Conservation (phyloP, 2,329 filamentous ascomycete species). For the Aspergillus viridinutans region DNA sequence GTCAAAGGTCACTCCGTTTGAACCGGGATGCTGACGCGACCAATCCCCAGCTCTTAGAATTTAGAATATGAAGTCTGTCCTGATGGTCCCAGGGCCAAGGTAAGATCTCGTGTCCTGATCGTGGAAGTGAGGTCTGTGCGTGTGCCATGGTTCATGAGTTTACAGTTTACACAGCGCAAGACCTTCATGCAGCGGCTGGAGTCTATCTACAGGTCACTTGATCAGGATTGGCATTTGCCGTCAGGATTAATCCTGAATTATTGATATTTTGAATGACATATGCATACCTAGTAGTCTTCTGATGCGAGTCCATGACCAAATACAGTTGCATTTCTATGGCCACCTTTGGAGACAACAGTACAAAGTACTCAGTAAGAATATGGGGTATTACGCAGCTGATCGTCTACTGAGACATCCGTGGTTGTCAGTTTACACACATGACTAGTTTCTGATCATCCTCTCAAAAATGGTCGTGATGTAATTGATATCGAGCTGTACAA, state of each 20-base stretch:
- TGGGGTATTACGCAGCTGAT: neutral
- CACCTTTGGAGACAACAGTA: too few species aligned
- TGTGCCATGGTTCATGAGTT: neutral
- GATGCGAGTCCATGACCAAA: neutral
- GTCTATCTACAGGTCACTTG: neutral
- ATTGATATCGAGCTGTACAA: neutral
- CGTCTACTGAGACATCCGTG: constrained; percentile 7
- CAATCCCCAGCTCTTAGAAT: neutral
- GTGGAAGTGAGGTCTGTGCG: neutral
- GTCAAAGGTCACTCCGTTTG: neutral
- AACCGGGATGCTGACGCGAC: neutral
- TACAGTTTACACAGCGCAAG: neutral
- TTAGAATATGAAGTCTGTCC: neutral
- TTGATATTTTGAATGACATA: neutral
- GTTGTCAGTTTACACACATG: constrained; percentile 5
- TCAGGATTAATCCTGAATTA: neutral
- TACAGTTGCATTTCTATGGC: neutral
- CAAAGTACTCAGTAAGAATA: too few species aligned
- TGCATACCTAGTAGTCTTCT: neutral
- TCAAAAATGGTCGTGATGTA: constrained; percentile 5
- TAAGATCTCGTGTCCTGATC: neutral
- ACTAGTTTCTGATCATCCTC: neutral
- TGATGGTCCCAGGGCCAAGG: neutral
- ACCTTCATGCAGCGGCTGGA: neutral
- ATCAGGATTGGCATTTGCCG: neutral